phyloP scores from a whole-genome alignment of 1,284 basidiomycete species.

The Golubevia pallescens region DNA sequence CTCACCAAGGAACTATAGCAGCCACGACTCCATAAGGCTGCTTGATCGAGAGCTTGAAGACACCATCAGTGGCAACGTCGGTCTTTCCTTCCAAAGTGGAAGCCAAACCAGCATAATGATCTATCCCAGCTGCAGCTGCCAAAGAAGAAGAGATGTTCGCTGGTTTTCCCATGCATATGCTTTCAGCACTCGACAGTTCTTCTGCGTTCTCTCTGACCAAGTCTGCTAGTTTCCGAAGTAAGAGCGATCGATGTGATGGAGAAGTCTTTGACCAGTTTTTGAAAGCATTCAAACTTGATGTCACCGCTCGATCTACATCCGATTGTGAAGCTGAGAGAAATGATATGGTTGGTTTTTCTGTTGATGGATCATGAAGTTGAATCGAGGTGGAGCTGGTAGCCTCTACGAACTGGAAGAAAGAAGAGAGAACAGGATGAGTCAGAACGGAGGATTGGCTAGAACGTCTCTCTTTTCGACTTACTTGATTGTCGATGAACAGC shows the following conservation, averaged over 20 bases:
- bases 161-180: neutral
- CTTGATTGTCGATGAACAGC: neutral
- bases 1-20: conserved; percentile 24
- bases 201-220: neutral
- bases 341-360: no score
- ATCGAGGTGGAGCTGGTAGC: no score
- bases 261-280: no score
- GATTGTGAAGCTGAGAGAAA: no score
- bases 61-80: neutral
- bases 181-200: neutral
- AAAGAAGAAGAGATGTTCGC: neutral
- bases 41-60: conserved; percentile 8
- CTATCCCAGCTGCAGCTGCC: neutral
- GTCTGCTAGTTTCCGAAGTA: neutral
- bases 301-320: no score
- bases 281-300: no score
- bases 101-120: neutral
- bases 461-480: neutral
- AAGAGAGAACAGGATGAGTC: neutral
- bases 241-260: neutral
- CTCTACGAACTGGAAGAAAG: neutral
- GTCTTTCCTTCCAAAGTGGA: neutral
- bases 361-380: no score
- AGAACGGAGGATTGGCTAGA: neutral
- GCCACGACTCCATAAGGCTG: conserved; percentile 30